Evolutionary conservation across 148 eudicot species (phyloP).

Genomic region (Polygonum aviculare): DNA sequence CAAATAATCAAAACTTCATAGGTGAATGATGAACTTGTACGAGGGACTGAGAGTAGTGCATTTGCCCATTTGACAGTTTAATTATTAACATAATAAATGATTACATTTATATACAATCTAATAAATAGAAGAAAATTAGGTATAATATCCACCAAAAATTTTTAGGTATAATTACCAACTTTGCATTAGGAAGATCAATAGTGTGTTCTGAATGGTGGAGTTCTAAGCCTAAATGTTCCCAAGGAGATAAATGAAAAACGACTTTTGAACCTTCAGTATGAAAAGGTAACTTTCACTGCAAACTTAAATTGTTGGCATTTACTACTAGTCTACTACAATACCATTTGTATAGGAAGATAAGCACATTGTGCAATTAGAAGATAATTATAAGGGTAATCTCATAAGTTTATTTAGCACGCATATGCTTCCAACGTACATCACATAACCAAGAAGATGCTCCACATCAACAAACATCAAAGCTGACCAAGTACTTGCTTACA

Average conservation of each 20-base stretch:
- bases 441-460: neutral
- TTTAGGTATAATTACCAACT: no score
- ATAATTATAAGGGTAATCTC: conserved; percentile 1
- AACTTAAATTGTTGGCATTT: neutral
- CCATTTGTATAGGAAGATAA: neutral
- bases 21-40: neutral
- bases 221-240: neutral
- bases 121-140: no score
- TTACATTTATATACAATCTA: no score
- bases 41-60: neutral
- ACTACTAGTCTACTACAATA: neutral
- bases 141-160: no score
- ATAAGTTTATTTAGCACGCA: neutral
- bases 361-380: neutral
- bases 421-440: neutral
- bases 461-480: neutral
- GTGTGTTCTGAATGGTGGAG: no score
- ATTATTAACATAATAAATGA: no score
- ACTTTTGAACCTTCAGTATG: neutral
- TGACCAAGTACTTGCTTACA: neutral
- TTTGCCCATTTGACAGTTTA: no score
- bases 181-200: no score
- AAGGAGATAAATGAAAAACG: neutral
- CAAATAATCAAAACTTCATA: neutral
- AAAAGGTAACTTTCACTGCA: neutral